Base-by-base conservation (phyloP, 345 rosid genomes). In the Anacardium occidentale region DNA sequence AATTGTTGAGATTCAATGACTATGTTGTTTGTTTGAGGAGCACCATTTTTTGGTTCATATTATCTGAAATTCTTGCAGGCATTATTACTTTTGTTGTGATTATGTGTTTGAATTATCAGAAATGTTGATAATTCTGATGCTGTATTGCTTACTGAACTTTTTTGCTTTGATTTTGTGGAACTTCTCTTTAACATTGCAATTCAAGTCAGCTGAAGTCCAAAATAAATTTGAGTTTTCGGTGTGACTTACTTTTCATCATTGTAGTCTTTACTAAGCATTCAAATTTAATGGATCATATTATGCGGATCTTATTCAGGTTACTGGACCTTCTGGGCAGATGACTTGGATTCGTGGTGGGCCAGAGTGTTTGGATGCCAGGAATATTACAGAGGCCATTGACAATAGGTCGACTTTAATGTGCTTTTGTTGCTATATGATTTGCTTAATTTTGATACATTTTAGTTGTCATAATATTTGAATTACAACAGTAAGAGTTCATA, bases 281-380 rank as follows among this genome's bases (percentile, higher is more conserved):
- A 44, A 47, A 12, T 37, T 37, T 6, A 57, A 3, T 42, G 6
- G 66, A 64, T 69, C 53, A 10, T 20, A 71, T n/a, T 22, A 15
- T 70, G 56, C 40, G 52, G n/a, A 58, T 18, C 47, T 45, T 63
- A 11, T 66, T 21, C 74, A 84, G 90, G 89, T 84, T 66, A 66
- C 81, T 22, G 93, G 90, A 53, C 90, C 90, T 20, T 89, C 89
- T 62, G 87, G 89, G 25, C 82, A 82, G 79, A 86, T 89, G 90
- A 70, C 82, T 65, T 86, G 89, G 93, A 86, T 89, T 77, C 82
- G 88, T 53, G 84, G 74, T 9, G 90, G 90, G 25, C 89, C 93
- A 0, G 67, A 17, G 22, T 79, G 83, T 72, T 78, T 89, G 82
- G 90, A 89, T 79, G 75, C 84, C 20, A 58, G 55, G 70, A 89